Evolutionary conservation across 164 flowering plant species (phyloP).

Genomic region (Buxus sempervirens): DNA sequence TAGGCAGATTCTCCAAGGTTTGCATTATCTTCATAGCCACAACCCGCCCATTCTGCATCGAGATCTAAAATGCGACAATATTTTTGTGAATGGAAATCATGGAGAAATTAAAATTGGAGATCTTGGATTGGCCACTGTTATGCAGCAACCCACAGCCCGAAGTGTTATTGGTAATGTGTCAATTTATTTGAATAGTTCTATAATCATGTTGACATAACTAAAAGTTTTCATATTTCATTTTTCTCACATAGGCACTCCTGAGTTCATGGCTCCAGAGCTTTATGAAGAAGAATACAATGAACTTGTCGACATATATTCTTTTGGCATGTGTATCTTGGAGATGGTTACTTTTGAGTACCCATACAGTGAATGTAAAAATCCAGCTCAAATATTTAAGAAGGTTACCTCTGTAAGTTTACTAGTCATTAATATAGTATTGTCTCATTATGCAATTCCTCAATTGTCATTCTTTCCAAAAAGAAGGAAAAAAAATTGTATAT

Average conservation of each 20-base stretch:
- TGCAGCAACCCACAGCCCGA: slow-evolving; percentile 65
- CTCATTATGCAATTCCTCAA: background rate
- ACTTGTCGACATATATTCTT: slow-evolving; percentile 72
- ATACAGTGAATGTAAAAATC: slow-evolving; percentile 62
- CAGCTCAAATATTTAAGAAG: slow-evolving; percentile 75
- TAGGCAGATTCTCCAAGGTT: slow-evolving; percentile 65
- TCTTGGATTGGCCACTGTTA: slow-evolving; percentile 67
- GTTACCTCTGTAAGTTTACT: slow-evolving; percentile 57
- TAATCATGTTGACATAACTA: background rate
- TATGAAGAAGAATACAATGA: slow-evolving; percentile 79
- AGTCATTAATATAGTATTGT: background rate
- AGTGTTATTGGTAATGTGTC: slow-evolving; percentile 58
- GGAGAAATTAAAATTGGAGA: slow-evolving; percentile 87
- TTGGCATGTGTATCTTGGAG: slow-evolving; percentile 80
- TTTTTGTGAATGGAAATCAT: slow-evolving; percentile 68
- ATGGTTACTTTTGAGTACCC: slow-evolving; percentile 75
- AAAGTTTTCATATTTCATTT: background rate
- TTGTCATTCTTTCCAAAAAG: no score
- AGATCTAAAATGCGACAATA: slow-evolving; percentile 74
- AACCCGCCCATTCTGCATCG: slow-evolving; percentile 64
- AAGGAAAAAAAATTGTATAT: no score
- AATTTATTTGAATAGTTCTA: background rate
- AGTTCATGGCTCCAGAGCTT: slow-evolving; percentile 87
- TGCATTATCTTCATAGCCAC: slow-evolving; percentile 61
- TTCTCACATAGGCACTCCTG: slow-evolving; percentile 57